These are phyloP conservation scores for Ilyonectria robusta DNA, from an alignment of 2,329 filamentous ascomycete species.

Conservation along the genomic window DNA sequence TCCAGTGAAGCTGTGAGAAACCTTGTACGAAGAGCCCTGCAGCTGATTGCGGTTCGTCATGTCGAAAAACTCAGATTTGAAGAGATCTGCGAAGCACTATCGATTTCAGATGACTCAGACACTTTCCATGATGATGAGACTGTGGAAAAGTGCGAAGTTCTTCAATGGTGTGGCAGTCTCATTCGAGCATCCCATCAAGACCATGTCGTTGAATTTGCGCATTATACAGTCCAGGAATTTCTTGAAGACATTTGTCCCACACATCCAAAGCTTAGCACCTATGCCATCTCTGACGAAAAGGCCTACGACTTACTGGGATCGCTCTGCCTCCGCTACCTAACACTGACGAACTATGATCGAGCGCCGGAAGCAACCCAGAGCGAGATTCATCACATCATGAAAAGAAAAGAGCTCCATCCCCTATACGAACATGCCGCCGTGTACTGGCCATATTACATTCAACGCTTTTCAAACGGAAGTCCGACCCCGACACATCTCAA, in stretches of 20 bases:
- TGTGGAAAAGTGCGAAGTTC: slow-evolving; percentile 1
- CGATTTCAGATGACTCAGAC: neutral
- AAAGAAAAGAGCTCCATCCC: neutral
- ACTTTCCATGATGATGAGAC: neutral
- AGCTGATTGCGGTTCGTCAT: neutral
- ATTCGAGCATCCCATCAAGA: neutral
- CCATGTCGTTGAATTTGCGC: neutral
- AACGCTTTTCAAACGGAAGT: too few relatives aligned
- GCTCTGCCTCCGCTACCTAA: neutral
- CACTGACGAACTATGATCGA: neutral
- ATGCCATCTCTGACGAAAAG: neutral
- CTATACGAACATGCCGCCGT: neutral
- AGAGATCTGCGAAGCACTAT: slow-evolving; percentile 24
- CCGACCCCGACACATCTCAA: neutral
- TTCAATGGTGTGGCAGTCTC: slow-evolving; percentile 22
- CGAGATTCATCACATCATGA: neutral
- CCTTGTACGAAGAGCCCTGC: neutral
- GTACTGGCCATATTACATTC: neutral
- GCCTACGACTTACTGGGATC: neutral
- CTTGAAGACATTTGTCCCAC: neutral
- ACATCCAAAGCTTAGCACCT: neutral
- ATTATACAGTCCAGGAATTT: slow-evolving; percentile 9
- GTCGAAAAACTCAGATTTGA: neutral
- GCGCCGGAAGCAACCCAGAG: neutral
- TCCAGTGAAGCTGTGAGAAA: neutral